phyloP scores from a whole-genome alignment of 139 green algal species.

The Tetraselmis striata region DNA sequence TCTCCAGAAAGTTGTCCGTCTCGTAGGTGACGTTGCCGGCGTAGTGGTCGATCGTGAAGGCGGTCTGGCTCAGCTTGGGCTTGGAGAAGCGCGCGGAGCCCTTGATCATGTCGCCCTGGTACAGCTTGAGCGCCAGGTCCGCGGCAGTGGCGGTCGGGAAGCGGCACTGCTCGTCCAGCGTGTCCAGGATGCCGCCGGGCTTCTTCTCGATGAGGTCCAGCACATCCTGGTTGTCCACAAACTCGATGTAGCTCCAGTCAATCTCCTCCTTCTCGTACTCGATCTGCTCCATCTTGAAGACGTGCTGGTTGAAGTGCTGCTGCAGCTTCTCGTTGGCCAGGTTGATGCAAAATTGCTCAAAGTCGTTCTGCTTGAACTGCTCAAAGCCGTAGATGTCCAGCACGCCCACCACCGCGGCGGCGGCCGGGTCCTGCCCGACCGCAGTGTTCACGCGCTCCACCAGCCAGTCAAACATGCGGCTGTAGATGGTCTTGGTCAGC shows the following conservation, averaged over 20 bases:
- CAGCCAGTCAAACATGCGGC: slow-evolving; percentile 95
- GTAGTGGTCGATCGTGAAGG: slow-evolving; percentile 96
- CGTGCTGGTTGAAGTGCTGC: slow-evolving; percentile 99
- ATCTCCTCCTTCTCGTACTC: slow-evolving; percentile 97
- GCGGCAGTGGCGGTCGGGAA: slow-evolving; percentile 61
- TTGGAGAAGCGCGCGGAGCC: slow-evolving; percentile 74
- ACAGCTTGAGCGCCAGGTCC: slow-evolving; percentile 86
- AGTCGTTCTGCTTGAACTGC: slow-evolving; percentile 84
- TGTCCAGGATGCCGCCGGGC: slow-evolving; percentile 80
- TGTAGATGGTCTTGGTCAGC: slow-evolving; percentile 93
- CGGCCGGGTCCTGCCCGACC: slow-evolving; percentile 61
- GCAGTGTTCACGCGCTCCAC: slow-evolving; percentile 69
- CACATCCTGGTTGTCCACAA: slow-evolving; percentile 97
- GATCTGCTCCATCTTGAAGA: slow-evolving; percentile 99
- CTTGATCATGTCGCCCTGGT: slow-evolving; percentile 36
- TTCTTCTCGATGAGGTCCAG: slow-evolving; percentile 92
- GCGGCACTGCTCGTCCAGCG: slow-evolving; percentile 91
- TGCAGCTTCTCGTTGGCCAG: slow-evolving; percentile 98
- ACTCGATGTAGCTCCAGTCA: slow-evolving; percentile 98
- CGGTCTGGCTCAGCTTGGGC: slow-evolving; percentile 71
- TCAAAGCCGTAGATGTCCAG: slow-evolving; percentile 98
- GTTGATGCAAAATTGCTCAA: slow-evolving; percentile 99
- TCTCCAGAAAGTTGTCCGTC: slow-evolving; percentile 17
- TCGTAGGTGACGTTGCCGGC: slow-evolving; percentile 35
- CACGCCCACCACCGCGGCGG: slow-evolving; percentile 69